Base-by-base conservation (phyloP, 768 basidiomycete species). In the Brasilioporus rufonigricans region DNA sequence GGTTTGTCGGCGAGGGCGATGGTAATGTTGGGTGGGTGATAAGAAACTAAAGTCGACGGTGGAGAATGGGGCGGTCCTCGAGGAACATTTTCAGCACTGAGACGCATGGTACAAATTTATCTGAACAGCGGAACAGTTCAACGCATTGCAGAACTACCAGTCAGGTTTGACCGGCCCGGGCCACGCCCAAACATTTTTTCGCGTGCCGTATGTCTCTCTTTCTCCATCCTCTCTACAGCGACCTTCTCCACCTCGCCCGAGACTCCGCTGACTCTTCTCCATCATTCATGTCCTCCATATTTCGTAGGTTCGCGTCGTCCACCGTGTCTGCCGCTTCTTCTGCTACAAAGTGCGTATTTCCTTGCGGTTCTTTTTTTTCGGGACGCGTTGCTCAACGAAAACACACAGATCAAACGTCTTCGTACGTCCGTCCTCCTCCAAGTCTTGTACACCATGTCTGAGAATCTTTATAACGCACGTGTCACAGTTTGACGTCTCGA, bases 401-500 rank as follows among this genome's bases (percentile, higher is more conserved):
- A 18, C 23, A 11, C 1, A 44, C 41, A 65, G 65, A 27, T 38
- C 61, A 18, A 64, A 65, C 14, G 58, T 73, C 55, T 73, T 73
- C 61, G 60, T 73, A 69, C 43, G 74, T 66, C 66, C 53, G 33
- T 62, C 62, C 33, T 46, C 55, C 57, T 12, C 4, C 38, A n/a
- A n/a, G 7, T 7, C 44, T n/a, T n/a, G 11, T 32, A n/a, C 36
- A n/a, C n/a, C 16, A 14, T 16, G 27, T 44, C 36, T 21, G 33
- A 31, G n/a, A 24, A n/a, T 35, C 44, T 50, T n/a, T 31, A 53
- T 48, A 35, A 13, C 33, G 11, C 10, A 14, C 29, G 21, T 11
- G n/a, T 39, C 13, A 19, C 50, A 87, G 87, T 88, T 89, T 58
- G 81, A 88, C 51, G 65, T 89, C 55, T 71, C 77, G 2, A 86